Evolutionary conservation across 768 basidiomycete species (phyloP).

Genomic region (Lyophyllum shimeji): DNA sequence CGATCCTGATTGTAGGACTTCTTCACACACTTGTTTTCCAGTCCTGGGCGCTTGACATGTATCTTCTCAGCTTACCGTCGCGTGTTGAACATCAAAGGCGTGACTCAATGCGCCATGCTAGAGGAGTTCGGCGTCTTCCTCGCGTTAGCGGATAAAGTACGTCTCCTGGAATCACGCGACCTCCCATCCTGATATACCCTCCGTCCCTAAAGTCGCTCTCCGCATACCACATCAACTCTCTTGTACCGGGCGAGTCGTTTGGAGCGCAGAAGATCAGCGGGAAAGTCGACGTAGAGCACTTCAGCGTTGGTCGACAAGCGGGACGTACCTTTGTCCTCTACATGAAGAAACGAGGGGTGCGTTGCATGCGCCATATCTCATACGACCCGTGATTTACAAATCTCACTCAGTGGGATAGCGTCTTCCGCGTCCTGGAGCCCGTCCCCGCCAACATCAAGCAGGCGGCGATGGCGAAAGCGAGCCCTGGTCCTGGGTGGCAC

Average conservation of each 20-base stretch:
- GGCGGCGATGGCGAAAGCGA: constrained; percentile 39
- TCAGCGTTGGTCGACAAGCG: constrained; percentile 85
- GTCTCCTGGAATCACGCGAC: background rate
- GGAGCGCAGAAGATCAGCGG: constrained; percentile 89
- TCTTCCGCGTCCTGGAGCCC: constrained; percentile 94
- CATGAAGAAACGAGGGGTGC: constrained; percentile 89
- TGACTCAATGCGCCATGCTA: constrained; percentile 93
- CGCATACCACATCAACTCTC: constrained; percentile 90
- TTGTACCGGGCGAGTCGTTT: constrained; percentile 64
- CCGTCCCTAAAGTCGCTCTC: constrained; percentile 61
- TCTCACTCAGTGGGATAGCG: constrained; percentile 63
- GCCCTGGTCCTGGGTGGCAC: constrained; percentile 51
- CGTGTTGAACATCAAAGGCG: constrained; percentile 88
- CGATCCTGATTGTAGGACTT: constrained; percentile 70
- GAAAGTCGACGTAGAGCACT: constrained; percentile 90
- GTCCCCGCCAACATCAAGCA: constrained; percentile 85
- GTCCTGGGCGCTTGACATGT: background rate
- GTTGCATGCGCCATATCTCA: constrained; percentile 4
- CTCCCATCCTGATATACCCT: background rate
- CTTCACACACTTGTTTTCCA: background rate
- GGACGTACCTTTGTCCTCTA: constrained; percentile 89
- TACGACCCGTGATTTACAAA: background rate
- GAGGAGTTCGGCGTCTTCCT: constrained; percentile 96
- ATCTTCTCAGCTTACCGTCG: constrained; percentile 72
- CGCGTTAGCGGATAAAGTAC: constrained; percentile 87